Conservation (phyloP, 1,284 basidiomycete species). For the Puccinia triticina region DNA sequence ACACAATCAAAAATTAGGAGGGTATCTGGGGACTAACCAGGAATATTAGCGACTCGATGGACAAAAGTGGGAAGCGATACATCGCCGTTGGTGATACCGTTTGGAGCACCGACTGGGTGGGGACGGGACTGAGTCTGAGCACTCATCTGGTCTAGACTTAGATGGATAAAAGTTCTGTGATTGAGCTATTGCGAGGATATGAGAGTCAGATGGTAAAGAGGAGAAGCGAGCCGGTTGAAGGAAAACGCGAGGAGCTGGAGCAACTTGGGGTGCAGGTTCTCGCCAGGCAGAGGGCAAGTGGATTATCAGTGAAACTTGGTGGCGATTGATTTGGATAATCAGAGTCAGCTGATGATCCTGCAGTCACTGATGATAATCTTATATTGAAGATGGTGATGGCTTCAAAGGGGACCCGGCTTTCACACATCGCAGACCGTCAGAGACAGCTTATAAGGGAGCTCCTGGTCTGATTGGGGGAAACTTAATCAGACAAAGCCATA, state of each 20-base stretch:
- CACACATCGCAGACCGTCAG: neutral
- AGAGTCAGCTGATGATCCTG: no score
- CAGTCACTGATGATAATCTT: neutral
- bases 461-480: neutral
- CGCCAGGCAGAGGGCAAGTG: no score
- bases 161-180: neutral
- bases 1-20: neutral
- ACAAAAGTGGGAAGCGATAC: conserved; percentile 40
- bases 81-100: conserved; percentile 22
- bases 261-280: no score
- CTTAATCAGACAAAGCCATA: neutral
- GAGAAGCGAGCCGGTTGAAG: no score
- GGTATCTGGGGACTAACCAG: conserved; percentile 13
- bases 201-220: neutral
- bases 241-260: no score
- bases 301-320: no score
- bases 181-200: neutral
- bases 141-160: neutral
- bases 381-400: neutral
- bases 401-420: neutral
- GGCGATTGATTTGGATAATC: no score
- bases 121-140: conserved; percentile 18
- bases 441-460: no score
- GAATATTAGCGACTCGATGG: conserved; percentile 39
- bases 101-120: no score